These are phyloP conservation scores for Albatrellus ellisii DNA, from an alignment of 768 basidiomycete species.

Conservation along the genomic window DNA sequence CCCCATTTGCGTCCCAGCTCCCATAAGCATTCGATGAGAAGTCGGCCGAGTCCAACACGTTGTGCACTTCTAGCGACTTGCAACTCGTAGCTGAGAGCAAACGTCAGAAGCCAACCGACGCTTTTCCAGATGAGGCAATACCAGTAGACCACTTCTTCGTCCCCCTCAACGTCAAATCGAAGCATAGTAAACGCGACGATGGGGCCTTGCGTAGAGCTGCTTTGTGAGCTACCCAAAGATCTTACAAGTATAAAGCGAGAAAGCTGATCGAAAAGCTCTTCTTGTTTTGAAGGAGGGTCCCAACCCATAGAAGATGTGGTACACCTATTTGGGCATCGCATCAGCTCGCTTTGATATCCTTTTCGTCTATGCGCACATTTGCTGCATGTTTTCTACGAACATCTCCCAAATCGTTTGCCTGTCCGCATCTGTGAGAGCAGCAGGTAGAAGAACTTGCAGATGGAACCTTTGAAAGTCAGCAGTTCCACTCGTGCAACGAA, in stretches of 20 bases:
- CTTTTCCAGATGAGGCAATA: slow-evolving; percentile 18
- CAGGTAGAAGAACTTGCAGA: slow-evolving; percentile 3
- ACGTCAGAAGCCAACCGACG: neutral
- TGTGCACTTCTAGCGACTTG: slow-evolving; percentile 37
- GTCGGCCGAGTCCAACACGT: slow-evolving; percentile 45
- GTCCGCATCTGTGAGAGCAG: slow-evolving; percentile 5
- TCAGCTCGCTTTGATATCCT: slow-evolving; percentile 12
- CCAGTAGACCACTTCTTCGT: slow-evolving; percentile 59
- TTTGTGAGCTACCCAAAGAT: neutral
- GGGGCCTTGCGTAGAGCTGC: slow-evolving; percentile 13
- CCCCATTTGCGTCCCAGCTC: slow-evolving; percentile 35
- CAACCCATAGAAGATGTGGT: slow-evolving; percentile 48
- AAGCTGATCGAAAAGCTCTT: slow-evolving; percentile 44
- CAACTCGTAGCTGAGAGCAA: slow-evolving; percentile 52
- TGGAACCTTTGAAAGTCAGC: neutral
- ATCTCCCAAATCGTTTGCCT: slow-evolving; percentile 7
- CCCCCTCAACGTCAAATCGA: slow-evolving; percentile 60
- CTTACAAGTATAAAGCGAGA: slow-evolving; percentile 48
- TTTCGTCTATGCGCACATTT: slow-evolving; percentile 1
- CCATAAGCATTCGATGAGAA: slow-evolving; percentile 35
- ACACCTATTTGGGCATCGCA: slow-evolving; percentile 35
- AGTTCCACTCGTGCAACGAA: neutral
- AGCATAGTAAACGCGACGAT: slow-evolving; percentile 38
- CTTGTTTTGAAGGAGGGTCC: slow-evolving; percentile 39
- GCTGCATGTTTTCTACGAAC: slow-evolving; percentile 10